These are phyloP conservation scores for Truncatella angustata DNA, from an alignment of 2,329 filamentous ascomycete species.

Conservation along the genomic window DNA sequence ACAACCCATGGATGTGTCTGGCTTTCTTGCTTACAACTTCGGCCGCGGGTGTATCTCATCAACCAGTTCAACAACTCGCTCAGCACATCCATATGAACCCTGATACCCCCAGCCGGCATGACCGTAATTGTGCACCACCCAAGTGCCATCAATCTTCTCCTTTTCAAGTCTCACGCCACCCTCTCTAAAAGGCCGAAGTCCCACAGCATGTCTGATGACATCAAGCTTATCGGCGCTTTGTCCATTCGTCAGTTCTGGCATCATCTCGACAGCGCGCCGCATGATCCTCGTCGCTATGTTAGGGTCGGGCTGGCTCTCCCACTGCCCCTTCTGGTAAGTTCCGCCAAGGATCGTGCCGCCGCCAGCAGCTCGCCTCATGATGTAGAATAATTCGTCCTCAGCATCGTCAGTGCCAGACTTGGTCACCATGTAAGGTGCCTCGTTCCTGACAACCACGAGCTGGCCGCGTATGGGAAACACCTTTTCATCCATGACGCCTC, in stretches of 20 bases:
- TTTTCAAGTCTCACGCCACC: constrained; percentile 75
- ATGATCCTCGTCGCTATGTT: constrained; percentile 82
- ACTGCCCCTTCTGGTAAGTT: constrained; percentile 75
- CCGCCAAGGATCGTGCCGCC: constrained; percentile 88
- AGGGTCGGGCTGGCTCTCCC: constrained; percentile 76
- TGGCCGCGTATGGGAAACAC: constrained; percentile 81
- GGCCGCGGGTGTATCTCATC: constrained; percentile 49
- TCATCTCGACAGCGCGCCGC: constrained; percentile 66
- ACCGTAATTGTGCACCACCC: constrained; percentile 80
- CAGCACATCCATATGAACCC: constrained; percentile 67
- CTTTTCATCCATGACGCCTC: constrained; percentile 73
- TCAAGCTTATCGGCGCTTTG: constrained; percentile 71
- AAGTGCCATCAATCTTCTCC: constrained; percentile 61
- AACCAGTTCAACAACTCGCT: constrained; percentile 65
- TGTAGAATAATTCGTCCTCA: constrained; percentile 70
- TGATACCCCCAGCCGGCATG: constrained; percentile 78
- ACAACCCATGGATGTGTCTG: no score
- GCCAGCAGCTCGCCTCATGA: constrained; percentile 77
- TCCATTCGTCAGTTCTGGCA: constrained; percentile 62
- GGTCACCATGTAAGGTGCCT: constrained; percentile 66
- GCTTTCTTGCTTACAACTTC: constrained; percentile 23
- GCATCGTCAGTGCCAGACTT: constrained; percentile 73
- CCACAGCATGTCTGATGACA: constrained; percentile 79
- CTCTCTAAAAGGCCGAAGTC: constrained; percentile 71
- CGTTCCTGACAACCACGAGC: constrained; percentile 79